Conservation (phyloP, 495 filamentous ascomycete species). For the Lasiosphaeria hispida region DNA sequence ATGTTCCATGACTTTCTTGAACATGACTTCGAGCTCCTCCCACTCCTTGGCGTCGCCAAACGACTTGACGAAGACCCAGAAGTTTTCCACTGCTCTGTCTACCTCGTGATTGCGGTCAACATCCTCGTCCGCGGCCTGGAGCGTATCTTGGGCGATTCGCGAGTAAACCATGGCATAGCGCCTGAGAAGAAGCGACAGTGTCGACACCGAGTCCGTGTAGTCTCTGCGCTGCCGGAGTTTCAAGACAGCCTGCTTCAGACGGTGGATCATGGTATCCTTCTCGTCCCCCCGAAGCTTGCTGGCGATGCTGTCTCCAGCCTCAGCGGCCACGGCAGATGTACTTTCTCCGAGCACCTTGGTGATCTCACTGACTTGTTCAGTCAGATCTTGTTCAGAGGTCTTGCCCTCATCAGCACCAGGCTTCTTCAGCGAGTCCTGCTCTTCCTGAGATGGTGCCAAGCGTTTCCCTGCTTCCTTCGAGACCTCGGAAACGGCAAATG, state of each 20-base stretch:
- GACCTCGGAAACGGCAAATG: constrained; percentile 67
- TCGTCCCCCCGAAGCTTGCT: constrained; percentile 69
- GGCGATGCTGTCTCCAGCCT: constrained; percentile 62
- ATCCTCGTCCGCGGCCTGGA: constrained; percentile 63
- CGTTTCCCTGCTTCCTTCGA: constrained; percentile 71
- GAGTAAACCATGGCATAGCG: constrained; percentile 77
- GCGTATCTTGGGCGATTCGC: constrained; percentile 61
- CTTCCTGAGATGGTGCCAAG: constrained; percentile 62
- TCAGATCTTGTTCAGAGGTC: constrained; percentile 59
- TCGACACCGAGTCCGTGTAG: constrained; percentile 82
- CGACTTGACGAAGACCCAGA: constrained; percentile 72
- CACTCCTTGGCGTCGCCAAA: constrained; percentile 76
- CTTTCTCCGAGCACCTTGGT: constrained; percentile 62
- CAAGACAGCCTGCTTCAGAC: constrained; percentile 72
- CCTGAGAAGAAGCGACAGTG: constrained; percentile 69
- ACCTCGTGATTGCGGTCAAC: constrained; percentile 68
- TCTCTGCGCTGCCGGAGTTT: constrained; percentile 73
- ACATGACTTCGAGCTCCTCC: constrained; percentile 64
- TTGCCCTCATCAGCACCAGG: constrained; percentile 54
- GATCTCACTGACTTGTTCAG: constrained; percentile 60
- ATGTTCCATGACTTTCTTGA: constrained; percentile 70
- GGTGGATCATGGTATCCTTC: constrained; percentile 66
- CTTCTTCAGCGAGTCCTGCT: constrained; percentile 55
- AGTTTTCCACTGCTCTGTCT: constrained; percentile 71
- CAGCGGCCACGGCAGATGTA: constrained; percentile 60